Conservation (phyloP, 2,329 filamentous ascomycete genomes). For the Aspergillus bombycis region DNA sequence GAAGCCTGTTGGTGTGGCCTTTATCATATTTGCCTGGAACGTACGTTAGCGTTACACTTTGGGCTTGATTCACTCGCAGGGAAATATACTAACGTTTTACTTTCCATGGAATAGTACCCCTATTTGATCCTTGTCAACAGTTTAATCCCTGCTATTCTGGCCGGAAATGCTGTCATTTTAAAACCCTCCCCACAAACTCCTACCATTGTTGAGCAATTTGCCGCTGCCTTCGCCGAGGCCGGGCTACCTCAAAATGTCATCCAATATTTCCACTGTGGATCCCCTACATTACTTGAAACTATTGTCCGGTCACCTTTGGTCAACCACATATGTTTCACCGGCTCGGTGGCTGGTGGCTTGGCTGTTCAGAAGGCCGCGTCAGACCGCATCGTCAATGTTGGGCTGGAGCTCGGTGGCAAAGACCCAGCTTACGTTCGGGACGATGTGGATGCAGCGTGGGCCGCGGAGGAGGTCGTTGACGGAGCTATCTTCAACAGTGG, state of each 20-base stretch:
- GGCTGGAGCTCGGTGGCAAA: slow-evolving; percentile 91
- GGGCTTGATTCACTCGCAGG: not conserved
- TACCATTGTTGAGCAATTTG: slow-evolving; percentile 82
- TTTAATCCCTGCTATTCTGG: slow-evolving; percentile 84
- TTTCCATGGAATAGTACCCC: slow-evolving; percentile 67
- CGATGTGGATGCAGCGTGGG: slow-evolving; percentile 89
- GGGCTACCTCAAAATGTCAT: slow-evolving; percentile 82
- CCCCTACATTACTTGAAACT: slow-evolving; percentile 73
- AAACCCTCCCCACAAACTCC: slow-evolving; percentile 96
- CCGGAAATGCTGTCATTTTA: slow-evolving; percentile 87
- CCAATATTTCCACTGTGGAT: slow-evolving; percentile 90
- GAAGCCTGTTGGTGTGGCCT: slow-evolving; percentile 80
- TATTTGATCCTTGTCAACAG: slow-evolving; percentile 94
- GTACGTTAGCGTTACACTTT: slow-evolving; percentile 56
- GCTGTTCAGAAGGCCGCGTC: slow-evolving; percentile 83
- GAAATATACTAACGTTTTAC: not conserved
- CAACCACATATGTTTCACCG: slow-evolving; percentile 87
- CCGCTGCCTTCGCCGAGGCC: slow-evolving; percentile 74
- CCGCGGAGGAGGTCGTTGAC: slow-evolving; percentile 91
- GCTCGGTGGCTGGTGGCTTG: slow-evolving; percentile 84
- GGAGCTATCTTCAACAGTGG: slow-evolving; percentile 97
- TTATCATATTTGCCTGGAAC: slow-evolving; percentile 96
- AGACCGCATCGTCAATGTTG: slow-evolving; percentile 81
- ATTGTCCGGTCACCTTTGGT: slow-evolving; percentile 78
- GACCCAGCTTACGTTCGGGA: slow-evolving; percentile 86